Evolutionary conservation across 805 yeast genomes (phyloP), one percentile per base, ranked within the genome.

Genomic region (Wickerhamiella sergipiensis): DNA sequence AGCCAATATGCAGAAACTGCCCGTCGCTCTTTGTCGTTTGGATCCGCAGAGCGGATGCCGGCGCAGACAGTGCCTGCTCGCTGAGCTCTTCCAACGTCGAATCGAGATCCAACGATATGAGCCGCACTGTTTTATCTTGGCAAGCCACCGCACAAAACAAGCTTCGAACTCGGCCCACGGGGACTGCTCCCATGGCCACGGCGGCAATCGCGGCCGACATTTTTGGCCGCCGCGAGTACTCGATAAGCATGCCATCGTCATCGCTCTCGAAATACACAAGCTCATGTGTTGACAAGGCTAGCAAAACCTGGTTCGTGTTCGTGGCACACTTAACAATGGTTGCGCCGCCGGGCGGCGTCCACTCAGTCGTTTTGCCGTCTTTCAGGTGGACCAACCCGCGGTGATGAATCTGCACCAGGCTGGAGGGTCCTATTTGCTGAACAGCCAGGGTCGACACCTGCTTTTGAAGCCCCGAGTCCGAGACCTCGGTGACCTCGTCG

Each of bases 331-430:
- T 67, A 0, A 75, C 59, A 40, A 92, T 73, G 22, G 74, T 70
- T 19, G 80, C 76, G 2, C 92, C 95, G 0, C 81, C 79, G 0
- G 96, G 95, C 1, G 95, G 86, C 26, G 65, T 69, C 97, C 97
- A 92, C 54, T 83, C 83, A 13, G 73, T 66, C n/a, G 66, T 63
- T n/a, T 60, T 56, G 26, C 58, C 59, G 18, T 58, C 57, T 39
- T 63, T 59, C 2, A 83, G 68, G 57, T 83, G 86, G 15, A 82
- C 71, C 21, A 90, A 68, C 4, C 92, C 95, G 53, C 77, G 72
- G 0, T 78, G 56, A 61, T 85, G 84, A 1, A 90, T 73, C 62
- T 90, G 98, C 6, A 83, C 76, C 0, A 88, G 62, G 0, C 90
- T 77, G 3, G 64, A 59, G 1, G 55, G 53, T 0, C 95, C 94